Evolutionary conservation across 805 yeast species (phyloP).

Genomic region (Metahyphopichia silvanorum): DNA sequence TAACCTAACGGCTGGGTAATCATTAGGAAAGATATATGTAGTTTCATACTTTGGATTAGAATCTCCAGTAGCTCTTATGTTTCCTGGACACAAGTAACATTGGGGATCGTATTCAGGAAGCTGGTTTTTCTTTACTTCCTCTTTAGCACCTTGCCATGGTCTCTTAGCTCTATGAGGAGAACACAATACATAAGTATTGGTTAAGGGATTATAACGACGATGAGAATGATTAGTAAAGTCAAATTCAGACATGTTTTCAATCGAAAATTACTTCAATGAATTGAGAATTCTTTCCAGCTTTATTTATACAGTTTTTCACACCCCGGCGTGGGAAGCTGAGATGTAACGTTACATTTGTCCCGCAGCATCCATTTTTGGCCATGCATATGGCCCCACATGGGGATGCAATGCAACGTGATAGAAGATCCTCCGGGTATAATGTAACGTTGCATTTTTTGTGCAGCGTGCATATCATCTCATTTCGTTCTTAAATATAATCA

Average conservation of each 20-base stretch:
- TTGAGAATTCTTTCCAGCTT: too few relatives aligned
- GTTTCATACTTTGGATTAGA: conserved; percentile 53
- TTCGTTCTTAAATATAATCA: not conserved
- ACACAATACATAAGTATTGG: conserved; percentile 66
- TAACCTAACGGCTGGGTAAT: conserved; percentile 64
- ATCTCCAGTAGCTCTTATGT: conserved; percentile 60
- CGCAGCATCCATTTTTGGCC: too few relatives aligned
- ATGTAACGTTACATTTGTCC: too few relatives aligned
- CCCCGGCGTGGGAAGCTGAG: too few relatives aligned
- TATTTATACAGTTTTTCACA: too few relatives aligned
- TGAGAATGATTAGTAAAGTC: conserved; percentile 60
- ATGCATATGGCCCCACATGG: not conserved
- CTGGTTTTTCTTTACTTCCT: conserved; percentile 37
- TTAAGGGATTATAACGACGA: conserved; percentile 65
- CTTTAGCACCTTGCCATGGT: conserved; percentile 80
- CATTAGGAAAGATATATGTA: conserved; percentile 64
- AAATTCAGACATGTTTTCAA: conserved; percentile 33
- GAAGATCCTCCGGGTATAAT: not conserved
- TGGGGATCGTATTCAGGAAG: conserved; percentile 58
- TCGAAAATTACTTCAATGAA: too few relatives aligned
- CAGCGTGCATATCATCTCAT: conserved; percentile 1
- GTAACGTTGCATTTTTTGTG: conserved; percentile 5
- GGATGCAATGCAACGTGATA: not conserved
- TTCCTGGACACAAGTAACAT: conserved; percentile 74
- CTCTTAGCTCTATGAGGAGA: conserved; percentile 77